Evolutionary conservation across 306 rosid species (phyloP).

Genomic region (Vicia villosa): DNA sequence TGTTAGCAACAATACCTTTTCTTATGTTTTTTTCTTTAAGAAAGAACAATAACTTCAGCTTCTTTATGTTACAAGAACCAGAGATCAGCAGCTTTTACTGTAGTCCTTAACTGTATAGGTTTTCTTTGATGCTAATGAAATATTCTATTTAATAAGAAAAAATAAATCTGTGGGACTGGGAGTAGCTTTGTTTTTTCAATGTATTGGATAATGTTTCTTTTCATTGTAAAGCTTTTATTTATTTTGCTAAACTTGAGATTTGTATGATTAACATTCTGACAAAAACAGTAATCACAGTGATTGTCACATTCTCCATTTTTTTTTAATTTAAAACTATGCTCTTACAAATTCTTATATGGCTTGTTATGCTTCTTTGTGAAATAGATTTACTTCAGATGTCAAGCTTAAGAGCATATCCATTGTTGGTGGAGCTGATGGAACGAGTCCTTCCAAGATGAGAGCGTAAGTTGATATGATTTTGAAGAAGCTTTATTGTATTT

Average conservation of each 20-base stretch:
- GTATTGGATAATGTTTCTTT: slow-evolving; percentile 20
- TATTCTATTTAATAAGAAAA: background rate
- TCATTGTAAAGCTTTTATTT: slow-evolving; percentile 5
- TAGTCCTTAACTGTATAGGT: background rate
- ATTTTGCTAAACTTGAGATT: background rate
- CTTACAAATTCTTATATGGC: slow-evolving; percentile 29
- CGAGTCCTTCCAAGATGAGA: slow-evolving; percentile 94
- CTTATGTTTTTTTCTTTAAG: background rate
- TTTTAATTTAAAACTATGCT: background rate
- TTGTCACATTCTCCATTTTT: slow-evolving; percentile 25
- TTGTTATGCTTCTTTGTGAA: slow-evolving; percentile 22
- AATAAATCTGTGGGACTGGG: background rate
- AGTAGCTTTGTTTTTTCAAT: background rate
- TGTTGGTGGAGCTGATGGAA: slow-evolving; percentile 82
- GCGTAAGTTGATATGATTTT: slow-evolving; percentile 60
- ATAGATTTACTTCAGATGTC: slow-evolving; percentile 93
- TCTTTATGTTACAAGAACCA: slow-evolving; percentile 13
- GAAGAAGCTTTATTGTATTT: slow-evolving; percentile 32
- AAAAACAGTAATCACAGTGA: slow-evolving; percentile 11
- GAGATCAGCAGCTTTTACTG: background rate
- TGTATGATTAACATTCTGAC: background rate
- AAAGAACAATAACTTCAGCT: background rate
- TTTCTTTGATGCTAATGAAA: background rate
- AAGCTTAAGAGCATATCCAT: slow-evolving; percentile 93
- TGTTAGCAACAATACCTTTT: background rate